Evolutionary conservation across 306 rosid species (phyloP).

Genomic region (Lathyrus tuberosus): DNA sequence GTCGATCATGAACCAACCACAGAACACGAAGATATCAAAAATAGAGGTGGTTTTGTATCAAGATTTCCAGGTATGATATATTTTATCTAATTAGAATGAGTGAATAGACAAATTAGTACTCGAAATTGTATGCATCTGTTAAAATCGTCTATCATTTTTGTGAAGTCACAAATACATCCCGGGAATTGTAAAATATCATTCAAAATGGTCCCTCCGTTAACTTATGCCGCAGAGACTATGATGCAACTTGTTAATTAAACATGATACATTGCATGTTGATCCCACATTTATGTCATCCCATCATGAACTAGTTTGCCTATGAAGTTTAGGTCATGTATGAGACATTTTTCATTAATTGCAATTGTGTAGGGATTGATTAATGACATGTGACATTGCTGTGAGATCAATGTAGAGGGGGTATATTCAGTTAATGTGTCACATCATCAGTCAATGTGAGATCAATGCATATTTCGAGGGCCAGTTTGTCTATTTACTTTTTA

Average conservation of each 20-base stretch:
- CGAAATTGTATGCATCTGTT: not conserved
- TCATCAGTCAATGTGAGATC: not conserved
- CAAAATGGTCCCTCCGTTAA: not conserved
- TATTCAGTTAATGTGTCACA: not conserved
- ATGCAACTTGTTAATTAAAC: no score
- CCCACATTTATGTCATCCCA: no score
- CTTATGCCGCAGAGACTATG: no score
- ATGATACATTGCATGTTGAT: no score
- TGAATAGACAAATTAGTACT: not conserved
- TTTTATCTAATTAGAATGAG: not conserved
- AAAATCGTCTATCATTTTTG: not conserved
- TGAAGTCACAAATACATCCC: not conserved
- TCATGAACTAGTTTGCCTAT: no score
- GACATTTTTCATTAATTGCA: no score
- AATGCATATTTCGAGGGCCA: not conserved
- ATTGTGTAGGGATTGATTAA: no score
- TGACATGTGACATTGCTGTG: not conserved
- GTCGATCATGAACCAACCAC: conserved; percentile 86
- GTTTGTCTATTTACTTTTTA: not conserved
- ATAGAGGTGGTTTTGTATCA: conserved; percentile 91
- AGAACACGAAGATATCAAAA: conserved; percentile 68
- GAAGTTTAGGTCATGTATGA: no score
- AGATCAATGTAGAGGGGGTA: not conserved
- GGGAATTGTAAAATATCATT: not conserved
- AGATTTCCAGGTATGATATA: conserved; percentile 76